These are phyloP conservation scores for Styphnolobium japonicum DNA, from an alignment of 306 rosid species.

Conservation along the genomic window DNA sequence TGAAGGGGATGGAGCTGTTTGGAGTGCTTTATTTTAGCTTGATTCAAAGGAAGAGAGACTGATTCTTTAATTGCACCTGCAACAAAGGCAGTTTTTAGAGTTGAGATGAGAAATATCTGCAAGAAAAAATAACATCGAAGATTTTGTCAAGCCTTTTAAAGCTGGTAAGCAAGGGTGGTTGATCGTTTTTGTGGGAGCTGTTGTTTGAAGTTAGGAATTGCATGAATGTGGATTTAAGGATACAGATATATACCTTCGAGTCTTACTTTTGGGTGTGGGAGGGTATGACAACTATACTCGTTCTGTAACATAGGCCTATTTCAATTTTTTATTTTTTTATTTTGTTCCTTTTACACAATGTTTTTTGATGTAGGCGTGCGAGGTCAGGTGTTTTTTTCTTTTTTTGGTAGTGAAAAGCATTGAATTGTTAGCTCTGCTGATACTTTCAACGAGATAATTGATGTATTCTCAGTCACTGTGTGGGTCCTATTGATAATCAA, in stretches of 20 bases:
- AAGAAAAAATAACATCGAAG: conserved; percentile 21
- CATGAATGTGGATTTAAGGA: conserved; percentile 22
- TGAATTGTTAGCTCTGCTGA: not conserved
- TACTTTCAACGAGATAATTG: not conserved
- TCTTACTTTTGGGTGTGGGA: not conserved
- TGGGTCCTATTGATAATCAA: too few species aligned
- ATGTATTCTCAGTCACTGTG: too few species aligned
- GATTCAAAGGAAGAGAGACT: not conserved
- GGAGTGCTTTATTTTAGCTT: conserved; percentile 68
- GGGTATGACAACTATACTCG: not conserved
- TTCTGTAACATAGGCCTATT: not conserved
- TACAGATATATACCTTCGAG: conserved; percentile 12
- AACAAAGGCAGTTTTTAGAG: conserved; percentile 24
- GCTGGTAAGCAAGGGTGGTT: not conserved
- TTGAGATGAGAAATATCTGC: conserved; percentile 21
- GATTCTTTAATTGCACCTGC: conserved; percentile 15
- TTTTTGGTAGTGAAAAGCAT: not conserved
- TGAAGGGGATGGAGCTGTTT: conserved; percentile 87
- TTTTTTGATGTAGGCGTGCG: not conserved
- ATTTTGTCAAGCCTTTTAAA: not conserved
- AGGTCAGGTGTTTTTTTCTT: not conserved
- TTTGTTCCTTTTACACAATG: not conserved
- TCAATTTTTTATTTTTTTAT: not conserved
- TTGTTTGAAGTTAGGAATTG: conserved; percentile 7
- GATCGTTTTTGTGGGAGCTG: conserved; percentile 23